phyloP scores from a whole-genome alignment of 805 yeast genomes.

The Candida schatavii region DNA sequence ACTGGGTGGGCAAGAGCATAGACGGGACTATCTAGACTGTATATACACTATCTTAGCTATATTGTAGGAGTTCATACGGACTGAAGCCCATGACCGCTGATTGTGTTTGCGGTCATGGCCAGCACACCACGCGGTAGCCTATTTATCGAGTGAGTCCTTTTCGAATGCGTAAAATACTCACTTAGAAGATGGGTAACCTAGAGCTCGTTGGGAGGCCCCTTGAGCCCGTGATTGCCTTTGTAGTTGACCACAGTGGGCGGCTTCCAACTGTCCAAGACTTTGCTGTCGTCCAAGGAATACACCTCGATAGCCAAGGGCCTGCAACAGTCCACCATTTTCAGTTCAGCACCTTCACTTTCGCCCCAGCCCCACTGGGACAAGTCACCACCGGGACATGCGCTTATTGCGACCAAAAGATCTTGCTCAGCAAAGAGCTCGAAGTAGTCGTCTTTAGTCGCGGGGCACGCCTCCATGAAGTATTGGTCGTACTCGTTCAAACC shows the following conservation, averaged over 20 bases:
- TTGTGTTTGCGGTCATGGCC: too few relatives aligned
- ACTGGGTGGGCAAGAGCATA: slow-evolving; percentile 44
- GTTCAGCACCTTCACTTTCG: slow-evolving; percentile 44
- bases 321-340: slow-evolving; percentile 59
- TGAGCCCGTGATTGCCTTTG: slow-evolving; percentile 56
- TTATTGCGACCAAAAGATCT: slow-evolving; percentile 59
- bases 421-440: slow-evolving; percentile 68
- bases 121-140: too few relatives aligned
- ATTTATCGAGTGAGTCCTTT: too few relatives aligned
- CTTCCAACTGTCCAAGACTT: slow-evolving; percentile 48
- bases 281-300: slow-evolving; percentile 47
- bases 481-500: slow-evolving; percentile 64
- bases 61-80: too few relatives aligned
- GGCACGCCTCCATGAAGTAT: slow-evolving; percentile 70
- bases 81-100: too few relatives aligned
- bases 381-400: slow-evolving; percentile 73
- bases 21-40: slow-evolving; percentile 37
- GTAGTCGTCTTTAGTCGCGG: slow-evolving; percentile 56
- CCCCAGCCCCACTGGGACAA: slow-evolving; percentile 72
- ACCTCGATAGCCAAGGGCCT: slow-evolving; percentile 64
- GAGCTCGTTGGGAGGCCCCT: slow-evolving; percentile 4
- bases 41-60: not conserved
- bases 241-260: slow-evolving; percentile 51
- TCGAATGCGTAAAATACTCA: too few relatives aligned
- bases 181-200: too few relatives aligned